A percentile compares a stretch with the other conserved stretches of the same genome.
These are phyloP conservation scores for Lasiosphaeria miniovina DNA, from an alignment of 495 filamentous ascomycete species.

Conservation along the genomic window DNA sequence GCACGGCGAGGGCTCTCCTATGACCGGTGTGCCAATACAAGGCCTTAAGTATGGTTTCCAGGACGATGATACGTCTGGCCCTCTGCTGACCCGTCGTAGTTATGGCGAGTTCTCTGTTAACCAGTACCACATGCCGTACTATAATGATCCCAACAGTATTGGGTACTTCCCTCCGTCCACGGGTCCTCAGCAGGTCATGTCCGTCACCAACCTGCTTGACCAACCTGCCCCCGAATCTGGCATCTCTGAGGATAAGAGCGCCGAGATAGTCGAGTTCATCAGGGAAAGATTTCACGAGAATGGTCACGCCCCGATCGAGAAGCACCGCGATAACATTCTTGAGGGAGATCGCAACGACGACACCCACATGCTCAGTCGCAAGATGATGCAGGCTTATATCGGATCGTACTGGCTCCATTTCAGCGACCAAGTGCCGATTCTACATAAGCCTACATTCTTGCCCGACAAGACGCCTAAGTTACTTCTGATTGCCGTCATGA, in stretches of 20 bases:
- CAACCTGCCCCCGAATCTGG: conserved; percentile 73
- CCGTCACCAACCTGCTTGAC: conserved; percentile 86
- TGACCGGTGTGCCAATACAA: conserved; percentile 46
- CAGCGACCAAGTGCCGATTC: conserved; percentile 88
- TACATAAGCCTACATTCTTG: conserved; percentile 91
- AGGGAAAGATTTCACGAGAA: conserved; percentile 77
- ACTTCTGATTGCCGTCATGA: conserved; percentile 88
- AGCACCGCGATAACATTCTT: conserved; percentile 73
- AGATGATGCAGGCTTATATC: conserved; percentile 95
- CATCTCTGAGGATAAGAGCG: conserved; percentile 83
- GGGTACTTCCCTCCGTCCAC: conserved; percentile 51
- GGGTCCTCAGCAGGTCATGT: conserved; percentile 76
- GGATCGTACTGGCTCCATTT: conserved; percentile 93
- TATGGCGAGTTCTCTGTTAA: conserved; percentile 48
- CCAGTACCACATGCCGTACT: conserved; percentile 48
- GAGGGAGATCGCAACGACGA: conserved; percentile 72
- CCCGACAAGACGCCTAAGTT: conserved; percentile 81
- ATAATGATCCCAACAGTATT: conserved; percentile 43
- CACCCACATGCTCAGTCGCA: conserved; percentile 75
- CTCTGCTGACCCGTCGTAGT: conserved; percentile 34
- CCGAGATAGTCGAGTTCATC: conserved; percentile 83
- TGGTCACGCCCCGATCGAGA: conserved; percentile 67
- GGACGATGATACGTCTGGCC: background rate
- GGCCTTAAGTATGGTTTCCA: conserved; percentile 45
- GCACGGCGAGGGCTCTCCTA: conserved; percentile 40